Conservation (phyloP, 2,329 filamentous ascomycete species). For the Penicillium rolfsii region DNA sequence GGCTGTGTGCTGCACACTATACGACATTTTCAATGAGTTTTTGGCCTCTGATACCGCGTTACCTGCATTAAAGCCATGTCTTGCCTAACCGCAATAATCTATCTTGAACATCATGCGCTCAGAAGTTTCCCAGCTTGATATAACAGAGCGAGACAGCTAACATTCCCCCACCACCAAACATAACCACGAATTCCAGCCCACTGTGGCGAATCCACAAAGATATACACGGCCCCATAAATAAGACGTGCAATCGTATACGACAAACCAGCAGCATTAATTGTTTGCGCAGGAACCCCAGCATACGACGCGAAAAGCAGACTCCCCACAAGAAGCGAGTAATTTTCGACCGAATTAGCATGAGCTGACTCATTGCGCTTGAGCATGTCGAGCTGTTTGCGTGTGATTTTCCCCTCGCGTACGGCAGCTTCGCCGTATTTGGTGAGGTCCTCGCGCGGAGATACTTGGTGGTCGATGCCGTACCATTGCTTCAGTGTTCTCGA, state of each 20-base stretch:
- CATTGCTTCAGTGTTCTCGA: constrained; percentile 49
- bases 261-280: constrained; percentile 46
- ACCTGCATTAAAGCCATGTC: neutral
- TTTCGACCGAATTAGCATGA: constrained; percentile 51
- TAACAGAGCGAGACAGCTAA: constrained; percentile 45
- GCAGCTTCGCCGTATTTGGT: constrained; percentile 50
- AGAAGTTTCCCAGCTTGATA: constrained; percentile 31
- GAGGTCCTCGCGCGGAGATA: constrained; percentile 52
- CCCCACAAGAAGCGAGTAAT: constrained; percentile 35
- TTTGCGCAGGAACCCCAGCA: constrained; percentile 41
- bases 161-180: constrained; percentile 51
- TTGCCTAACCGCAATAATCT: neutral
- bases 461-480: constrained; percentile 54
- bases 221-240: constrained; percentile 48
- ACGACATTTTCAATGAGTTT: too few relatives aligned
- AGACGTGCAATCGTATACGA: constrained; percentile 49
- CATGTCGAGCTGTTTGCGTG: constrained; percentile 46
- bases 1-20: neutral
- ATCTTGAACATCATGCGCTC: neutral
- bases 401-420: constrained; percentile 51
- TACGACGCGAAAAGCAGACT: constrained; percentile 47
- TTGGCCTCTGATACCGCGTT: neutral
- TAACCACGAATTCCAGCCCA: constrained; percentile 44
- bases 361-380: constrained; percentile 51
- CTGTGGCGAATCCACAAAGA: constrained; percentile 41